A percentile compares a stretch with the other conserved stretches of the same genome.
Evolutionary conservation across 176 grass and related monocot species (phyloP).

Genomic region (Dactylis glomerata): DNA sequence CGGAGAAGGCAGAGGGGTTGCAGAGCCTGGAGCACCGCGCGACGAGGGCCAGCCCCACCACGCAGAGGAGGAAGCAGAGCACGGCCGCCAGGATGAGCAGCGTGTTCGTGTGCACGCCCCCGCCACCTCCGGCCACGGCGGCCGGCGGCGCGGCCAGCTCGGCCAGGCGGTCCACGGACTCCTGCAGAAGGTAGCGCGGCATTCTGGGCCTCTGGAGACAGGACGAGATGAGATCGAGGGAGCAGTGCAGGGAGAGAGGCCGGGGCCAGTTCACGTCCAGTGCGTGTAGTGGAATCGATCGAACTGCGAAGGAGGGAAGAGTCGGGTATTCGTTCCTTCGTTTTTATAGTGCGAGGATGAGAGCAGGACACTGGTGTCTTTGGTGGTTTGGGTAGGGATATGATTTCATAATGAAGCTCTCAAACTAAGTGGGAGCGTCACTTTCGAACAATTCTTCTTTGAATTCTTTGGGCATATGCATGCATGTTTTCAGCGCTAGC

Average conservation of each 20-base stretch:
- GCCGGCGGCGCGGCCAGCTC: not conserved
- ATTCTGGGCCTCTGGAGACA: no score
- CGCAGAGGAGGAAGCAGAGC: conserved; percentile 68
- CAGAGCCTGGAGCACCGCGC: conserved; percentile 51
- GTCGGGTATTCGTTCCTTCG: not conserved
- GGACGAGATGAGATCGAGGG: not conserved
- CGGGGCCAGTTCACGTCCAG: conserved; percentile 16
- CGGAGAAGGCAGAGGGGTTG: conserved; percentile 45
- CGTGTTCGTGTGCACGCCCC: conserved; percentile 53
- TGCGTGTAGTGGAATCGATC: not conserved
- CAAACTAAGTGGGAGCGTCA: not conserved
- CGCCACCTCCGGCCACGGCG: not conserved
- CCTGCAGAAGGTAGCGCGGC: not conserved
- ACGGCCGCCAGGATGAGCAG: conserved; percentile 59
- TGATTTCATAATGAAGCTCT: not conserved
- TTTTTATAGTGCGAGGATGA: conserved; percentile 25
- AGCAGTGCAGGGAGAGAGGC: not conserved
- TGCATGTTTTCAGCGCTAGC: not conserved
- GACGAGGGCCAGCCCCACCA: conserved; percentile 65
- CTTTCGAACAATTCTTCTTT: not conserved
- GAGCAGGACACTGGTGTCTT: not conserved
- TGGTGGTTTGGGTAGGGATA: not conserved
- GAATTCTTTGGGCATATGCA: not conserved
- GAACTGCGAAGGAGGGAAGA: not conserved
- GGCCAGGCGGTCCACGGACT: conserved; percentile 4